Percentiles rank a stretch among this genome's conserved stretches.
Evolutionary conservation across 2,329 filamentous ascomycete species (phyloP).

Genomic region (Alternaria tenuissima): DNA sequence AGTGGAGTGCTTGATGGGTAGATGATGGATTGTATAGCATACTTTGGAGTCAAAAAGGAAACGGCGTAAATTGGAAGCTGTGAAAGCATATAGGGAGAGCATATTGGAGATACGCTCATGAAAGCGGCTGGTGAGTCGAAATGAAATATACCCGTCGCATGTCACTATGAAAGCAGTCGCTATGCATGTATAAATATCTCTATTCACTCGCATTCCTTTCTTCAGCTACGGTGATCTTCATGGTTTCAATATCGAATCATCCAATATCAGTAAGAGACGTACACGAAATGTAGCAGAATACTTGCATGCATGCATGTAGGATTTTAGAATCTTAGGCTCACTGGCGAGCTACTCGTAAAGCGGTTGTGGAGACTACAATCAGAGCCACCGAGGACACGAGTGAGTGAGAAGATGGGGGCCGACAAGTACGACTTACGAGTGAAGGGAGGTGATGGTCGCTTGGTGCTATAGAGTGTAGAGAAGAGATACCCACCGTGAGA

Average conservation of each 20-base stretch:
- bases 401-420: not conserved
- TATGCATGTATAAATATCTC: not conserved
- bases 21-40: slow-evolving; percentile 17
- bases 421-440: not conserved
- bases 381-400: not conserved
- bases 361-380: not conserved
- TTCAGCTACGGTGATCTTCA: not conserved
- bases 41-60: slow-evolving; percentile 21
- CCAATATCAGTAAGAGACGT: not conserved
- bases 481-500: not conserved
- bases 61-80: slow-evolving; percentile 3
- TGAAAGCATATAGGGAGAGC: slow-evolving; percentile 6
- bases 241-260: not conserved
- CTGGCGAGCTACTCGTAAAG: not conserved
- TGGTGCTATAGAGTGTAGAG: not conserved
- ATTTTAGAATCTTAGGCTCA: not conserved
- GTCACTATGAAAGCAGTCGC: not conserved
- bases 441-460: not conserved
- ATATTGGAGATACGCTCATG: not conserved
- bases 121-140: not conserved
- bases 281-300: not conserved
- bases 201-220: not conserved
- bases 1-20: slow-evolving; percentile 80
- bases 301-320: not conserved
- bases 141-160: slow-evolving; percentile 16